These are phyloP conservation scores for Peltaster fructicola DNA, from an alignment of 2,329 filamentous ascomycete species.

Conservation along the genomic window DNA sequence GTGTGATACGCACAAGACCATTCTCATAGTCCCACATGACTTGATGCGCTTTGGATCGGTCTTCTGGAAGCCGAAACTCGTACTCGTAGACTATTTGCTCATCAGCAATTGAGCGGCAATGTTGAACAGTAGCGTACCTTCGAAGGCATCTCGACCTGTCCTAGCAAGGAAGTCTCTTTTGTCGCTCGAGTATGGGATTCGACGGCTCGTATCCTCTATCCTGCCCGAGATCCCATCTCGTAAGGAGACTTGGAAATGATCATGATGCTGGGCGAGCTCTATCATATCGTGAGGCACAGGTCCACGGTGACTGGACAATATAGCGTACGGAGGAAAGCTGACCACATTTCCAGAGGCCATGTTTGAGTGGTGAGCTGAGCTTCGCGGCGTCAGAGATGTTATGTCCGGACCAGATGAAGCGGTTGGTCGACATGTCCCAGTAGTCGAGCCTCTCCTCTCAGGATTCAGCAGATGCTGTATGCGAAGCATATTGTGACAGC, in stretches of 20 bases:
- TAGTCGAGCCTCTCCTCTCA: constrained; percentile 7
- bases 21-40: constrained; percentile 98
- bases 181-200: constrained; percentile 87
- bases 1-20: constrained; percentile 81
- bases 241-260: constrained; percentile 47
- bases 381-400: constrained; percentile 8
- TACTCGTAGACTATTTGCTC: constrained; percentile 59
- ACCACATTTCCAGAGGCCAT: constrained; percentile 47
- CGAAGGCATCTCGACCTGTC: constrained; percentile 74
- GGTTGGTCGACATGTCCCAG: constrained; percentile 8
- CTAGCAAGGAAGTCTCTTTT: constrained; percentile 79
- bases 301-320: constrained; percentile 55
- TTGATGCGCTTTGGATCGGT: constrained; percentile 29
- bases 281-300: constrained; percentile 36
- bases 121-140: constrained; percentile 42
- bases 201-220: constrained; percentile 34
- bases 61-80: constrained; percentile 52
- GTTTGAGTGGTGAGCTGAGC: constrained; percentile 30
- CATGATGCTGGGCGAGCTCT: constrained; percentile 38
- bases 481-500: constrained; percentile 23
- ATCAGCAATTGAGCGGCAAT: constrained; percentile 1
- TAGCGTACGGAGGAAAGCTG: constrained; percentile 41
- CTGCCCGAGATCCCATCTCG: constrained; percentile 23
- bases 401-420: constrained; percentile 11
- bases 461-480: constrained; percentile 26